A percentile compares a stretch with the other conserved stretches of the same genome.
Conservation (phyloP, 2,329 filamentous ascomycete genomes). For the Neofusicoccum laricinum region DNA sequence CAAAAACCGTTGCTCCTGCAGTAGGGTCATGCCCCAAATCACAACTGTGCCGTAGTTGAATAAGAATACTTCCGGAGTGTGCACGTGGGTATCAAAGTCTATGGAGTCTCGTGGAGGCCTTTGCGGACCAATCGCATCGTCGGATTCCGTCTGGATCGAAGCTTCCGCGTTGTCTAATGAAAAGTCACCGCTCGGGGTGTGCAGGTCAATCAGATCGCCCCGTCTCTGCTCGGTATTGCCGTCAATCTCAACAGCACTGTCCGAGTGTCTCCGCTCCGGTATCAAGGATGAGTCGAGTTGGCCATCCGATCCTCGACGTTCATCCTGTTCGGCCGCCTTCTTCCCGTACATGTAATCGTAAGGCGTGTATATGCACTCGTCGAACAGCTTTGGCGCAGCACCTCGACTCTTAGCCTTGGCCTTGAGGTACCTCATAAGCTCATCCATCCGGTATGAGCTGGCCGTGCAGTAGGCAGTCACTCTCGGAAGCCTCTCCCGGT, state of each 20-base stretch:
- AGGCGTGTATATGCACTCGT: slow-evolving; percentile 96
- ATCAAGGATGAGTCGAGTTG: slow-evolving; percentile 26
- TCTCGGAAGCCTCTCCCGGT: slow-evolving; percentile 78
- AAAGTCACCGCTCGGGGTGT: slow-evolving; percentile 37
- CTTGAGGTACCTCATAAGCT: slow-evolving; percentile 86
- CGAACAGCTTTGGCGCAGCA: slow-evolving; percentile 85
- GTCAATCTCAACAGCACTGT: slow-evolving; percentile 68
- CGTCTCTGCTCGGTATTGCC: slow-evolving; percentile 55
- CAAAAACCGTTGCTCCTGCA: slow-evolving; percentile 84
- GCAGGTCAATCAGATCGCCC: slow-evolving; percentile 64
- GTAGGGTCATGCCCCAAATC: slow-evolving; percentile 95
- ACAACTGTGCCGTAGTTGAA: slow-evolving; percentile 98
- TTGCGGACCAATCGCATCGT: slow-evolving; percentile 20
- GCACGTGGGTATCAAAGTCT: slow-evolving; percentile 83
- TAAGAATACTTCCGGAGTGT: slow-evolving; percentile 91
- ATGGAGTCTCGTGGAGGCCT: slow-evolving; percentile 30
- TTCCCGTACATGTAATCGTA: slow-evolving; percentile 68
- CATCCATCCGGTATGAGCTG: slow-evolving; percentile 85
- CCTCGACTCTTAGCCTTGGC: slow-evolving; percentile 73
- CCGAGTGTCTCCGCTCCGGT: slow-evolving; percentile 68
- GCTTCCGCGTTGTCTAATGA: slow-evolving; percentile 27
- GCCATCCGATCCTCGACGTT: background rate
- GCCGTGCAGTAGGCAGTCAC: slow-evolving; percentile 98
- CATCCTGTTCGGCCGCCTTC: background rate
- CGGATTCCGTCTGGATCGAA: slow-evolving; percentile 24